Base-by-base conservation (phyloP, 106 monocot genomes). In the Triglochin maritima region DNA sequence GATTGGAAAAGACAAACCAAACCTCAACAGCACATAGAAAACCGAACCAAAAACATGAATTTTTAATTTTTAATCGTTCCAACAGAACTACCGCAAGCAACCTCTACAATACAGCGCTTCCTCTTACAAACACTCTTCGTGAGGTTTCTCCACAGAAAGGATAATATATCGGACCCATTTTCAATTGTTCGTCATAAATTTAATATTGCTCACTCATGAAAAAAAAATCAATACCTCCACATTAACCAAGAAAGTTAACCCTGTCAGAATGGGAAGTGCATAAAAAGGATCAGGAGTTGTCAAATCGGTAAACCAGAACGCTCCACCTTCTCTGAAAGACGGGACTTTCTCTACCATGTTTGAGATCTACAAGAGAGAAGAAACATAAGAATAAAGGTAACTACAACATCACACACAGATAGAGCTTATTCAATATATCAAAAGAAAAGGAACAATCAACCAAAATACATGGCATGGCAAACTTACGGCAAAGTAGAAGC, bases 291-390 rank as follows among this genome's bases (percentile, higher is more conserved):
- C 98, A 63, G 92, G 79, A 57, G 86, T 89, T 12, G 98, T 98
- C 80, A 98, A 82, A 84, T 98, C 98, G 59, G 86, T 89, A 73
- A 98, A 98, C 98, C 98, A 98, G 47, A 73, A 79, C 61, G 76
- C 77, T 60, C 98, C 98, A 44, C 98, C 98, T 59, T 69, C 84
- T 82, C 92, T 98, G 64, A 98, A 78, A 67, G 92, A 92, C 50
- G 98, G 98, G 48, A 98, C 98, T 79, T 98, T 98, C 71, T 98
- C 86, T 68, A 89, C 86, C 98, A 98, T 92, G 52, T 92, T 98
- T 62, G 85, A 75, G 56, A 98, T 98, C 98, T 98, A 74, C 50
- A 75, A 70, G 48, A 29, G 59, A 63, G 57, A 56, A 47, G 66
- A 44, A 13, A 66, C n/a, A 13, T 7, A 64, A 56, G 4, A 56